Evolutionary conservation across 2,329 filamentous ascomycete genomes (phyloP), one percentile per base, ranked within the genome.

Genomic region (Penicillium sp.): DNA sequence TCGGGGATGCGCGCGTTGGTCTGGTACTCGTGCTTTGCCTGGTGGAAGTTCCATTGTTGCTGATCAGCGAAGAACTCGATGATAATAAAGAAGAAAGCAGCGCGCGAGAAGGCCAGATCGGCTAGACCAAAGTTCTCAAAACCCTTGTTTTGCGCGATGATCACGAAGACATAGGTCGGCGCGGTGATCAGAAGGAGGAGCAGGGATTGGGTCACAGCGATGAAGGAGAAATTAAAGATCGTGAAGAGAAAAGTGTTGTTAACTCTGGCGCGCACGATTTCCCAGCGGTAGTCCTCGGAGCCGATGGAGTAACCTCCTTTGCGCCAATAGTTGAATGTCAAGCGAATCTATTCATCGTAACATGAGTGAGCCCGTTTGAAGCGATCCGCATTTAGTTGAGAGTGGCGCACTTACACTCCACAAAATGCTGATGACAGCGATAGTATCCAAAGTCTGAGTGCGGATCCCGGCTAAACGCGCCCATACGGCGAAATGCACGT

Each of bases 301-400:
- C 94, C 93, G 58, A 92, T 79, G 15, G 81, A 77, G 71, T 99
- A 99, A 23, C 94, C 94, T 36, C 94, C 94, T 71, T 90, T 95
- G 53, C 94, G 87, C 86, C 89, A 96, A 76, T 96, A 99, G 75
- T 99, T 99, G 79, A 84, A 97, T 2, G 93, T 97, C 73, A 99
- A 77, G 10, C 94, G 88, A 52, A 76, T 70, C 89, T 91, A 60
- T 18, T 45, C 15, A 43, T 28, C 26, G 45, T 55, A 72, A 43
- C 68, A 65, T 47, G 53, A 39, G 21, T 52, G 42, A 38, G 46
- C 33, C 33, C 13, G 45, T 47, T 47, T 31, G 10, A 39, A 41
- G n/a, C 10, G 34, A 24, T 42, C 44, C 23, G 31, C 18, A 45
- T 45, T 8, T 0, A 18, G 16, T 13, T 8, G 8, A 15, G 21